Percentiles rank a stretch among this genome's conserved stretches.
phyloP scores from a whole-genome alignment of 2,329 filamentous ascomycete genomes.

The Achaetomium macrosporum region DNA sequence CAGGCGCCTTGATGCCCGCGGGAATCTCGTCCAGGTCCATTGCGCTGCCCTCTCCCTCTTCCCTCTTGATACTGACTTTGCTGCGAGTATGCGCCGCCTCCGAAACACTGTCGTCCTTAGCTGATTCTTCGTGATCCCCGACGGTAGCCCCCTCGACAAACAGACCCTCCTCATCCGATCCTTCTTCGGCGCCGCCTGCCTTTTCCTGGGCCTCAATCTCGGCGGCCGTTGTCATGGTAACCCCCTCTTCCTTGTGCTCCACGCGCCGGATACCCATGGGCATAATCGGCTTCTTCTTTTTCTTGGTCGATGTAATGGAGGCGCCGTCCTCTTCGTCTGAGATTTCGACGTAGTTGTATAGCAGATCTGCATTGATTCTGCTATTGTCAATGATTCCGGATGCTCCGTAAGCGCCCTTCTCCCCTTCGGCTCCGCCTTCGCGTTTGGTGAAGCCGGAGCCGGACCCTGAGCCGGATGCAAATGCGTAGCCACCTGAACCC shows the following conservation, averaged over 20 bases:
- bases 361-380: conserved; percentile 52
- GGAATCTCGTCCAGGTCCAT: conserved; percentile 23
- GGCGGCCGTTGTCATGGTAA: conserved; percentile 50
- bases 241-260: conserved; percentile 49
- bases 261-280: conserved; percentile 53
- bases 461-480: conserved; percentile 11
- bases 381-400: conserved; percentile 32
- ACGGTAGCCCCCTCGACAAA: conserved; percentile 18
- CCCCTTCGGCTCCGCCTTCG: conserved; percentile 14
- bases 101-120: conserved; percentile 39
- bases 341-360: conserved; percentile 38
- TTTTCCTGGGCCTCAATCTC: conserved; percentile 52
- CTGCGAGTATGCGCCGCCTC: conserved; percentile 31
- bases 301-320: conserved; percentile 27
- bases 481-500: conserved; percentile 22
- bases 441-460: conserved; percentile 10
- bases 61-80: conserved; percentile 17
- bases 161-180: conserved; percentile 23
- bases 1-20: conserved; percentile 25
- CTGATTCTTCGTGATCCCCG: conserved; percentile 14
- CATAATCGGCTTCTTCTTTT: conserved; percentile 33
- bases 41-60: conserved; percentile 15
- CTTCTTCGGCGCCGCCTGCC: conserved; percentile 31
- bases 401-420: conserved; percentile 11
- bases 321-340: conserved; percentile 39